Evolutionary conservation across 805 yeast species (phyloP).

Genomic region (Saccharomyces cerevisiae): DNA sequence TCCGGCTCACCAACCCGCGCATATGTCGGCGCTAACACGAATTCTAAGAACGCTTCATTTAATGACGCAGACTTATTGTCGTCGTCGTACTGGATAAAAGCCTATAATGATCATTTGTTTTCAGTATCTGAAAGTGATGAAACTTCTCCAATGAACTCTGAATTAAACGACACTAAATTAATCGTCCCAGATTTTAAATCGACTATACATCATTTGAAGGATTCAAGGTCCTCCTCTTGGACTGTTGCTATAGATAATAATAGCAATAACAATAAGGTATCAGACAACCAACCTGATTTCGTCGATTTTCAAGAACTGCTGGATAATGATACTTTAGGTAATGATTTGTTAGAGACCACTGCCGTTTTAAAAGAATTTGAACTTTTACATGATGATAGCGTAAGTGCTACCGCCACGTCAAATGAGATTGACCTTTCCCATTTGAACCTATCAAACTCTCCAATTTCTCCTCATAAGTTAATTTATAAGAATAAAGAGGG

Average conservation of each 20-base stretch:
- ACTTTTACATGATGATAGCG: neutral
- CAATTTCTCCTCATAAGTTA: neutral
- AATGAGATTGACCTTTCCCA: neutral
- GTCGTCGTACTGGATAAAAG: neutral
- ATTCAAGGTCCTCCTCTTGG: neutral
- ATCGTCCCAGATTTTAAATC: neutral
- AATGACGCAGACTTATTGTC: neutral
- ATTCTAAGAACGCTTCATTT: neutral
- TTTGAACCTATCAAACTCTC: neutral
- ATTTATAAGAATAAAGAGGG: neutral
- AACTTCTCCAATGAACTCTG: neutral
- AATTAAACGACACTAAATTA: neutral
- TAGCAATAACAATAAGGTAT: neutral
- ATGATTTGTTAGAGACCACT: neutral
- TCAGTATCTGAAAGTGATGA: neutral
- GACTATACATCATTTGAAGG: neutral
- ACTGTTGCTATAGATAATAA: neutral
- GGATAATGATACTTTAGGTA: neutral
- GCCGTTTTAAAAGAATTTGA: neutral
- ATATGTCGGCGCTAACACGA: constrained; percentile 1
- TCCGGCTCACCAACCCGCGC: neutral
- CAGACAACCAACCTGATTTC: neutral
- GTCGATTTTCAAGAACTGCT: neutral
- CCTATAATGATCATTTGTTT: neutral
- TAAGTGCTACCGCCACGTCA: neutral